Evolutionary conservation across 257 asterid species (phyloP).

Genomic region (Nicotiana undulata): DNA sequence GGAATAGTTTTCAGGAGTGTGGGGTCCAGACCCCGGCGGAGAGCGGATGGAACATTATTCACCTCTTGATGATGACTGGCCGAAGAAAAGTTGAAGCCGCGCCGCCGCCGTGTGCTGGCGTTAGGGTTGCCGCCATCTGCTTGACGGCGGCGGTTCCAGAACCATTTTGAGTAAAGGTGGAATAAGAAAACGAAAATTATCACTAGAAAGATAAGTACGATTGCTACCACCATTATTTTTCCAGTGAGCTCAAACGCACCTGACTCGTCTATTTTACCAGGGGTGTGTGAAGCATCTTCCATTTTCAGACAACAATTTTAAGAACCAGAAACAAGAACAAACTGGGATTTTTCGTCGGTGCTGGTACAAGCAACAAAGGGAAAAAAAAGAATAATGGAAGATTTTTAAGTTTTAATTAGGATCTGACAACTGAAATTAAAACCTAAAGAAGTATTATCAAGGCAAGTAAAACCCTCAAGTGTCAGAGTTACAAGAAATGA

Average conservation of each 20-base stretch:
- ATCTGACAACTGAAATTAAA: not conserved
- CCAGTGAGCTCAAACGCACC: conserved; percentile 54
- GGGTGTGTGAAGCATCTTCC: conserved; percentile 25
- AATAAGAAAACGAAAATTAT: conserved; percentile 50
- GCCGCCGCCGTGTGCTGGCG: conserved; percentile 27
- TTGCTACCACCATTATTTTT: conserved; percentile 56
- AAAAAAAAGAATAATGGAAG: not conserved
- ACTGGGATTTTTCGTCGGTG: not conserved
- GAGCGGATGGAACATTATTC: conserved; percentile 15
- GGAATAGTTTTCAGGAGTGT: conserved; percentile 57
- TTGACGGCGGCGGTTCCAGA: conserved; percentile 59
- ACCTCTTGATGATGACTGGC: conserved; percentile 38
- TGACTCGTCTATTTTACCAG: conserved; percentile 25
- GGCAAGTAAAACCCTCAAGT: not conserved
- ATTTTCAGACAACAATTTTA: conserved; percentile 14
- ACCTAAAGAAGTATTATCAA: not conserved
- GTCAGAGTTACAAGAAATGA: too few species aligned
- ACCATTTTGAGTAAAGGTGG: conserved; percentile 73
- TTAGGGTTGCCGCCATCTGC: conserved; percentile 20
- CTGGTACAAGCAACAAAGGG: not conserved
- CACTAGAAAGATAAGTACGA: conserved; percentile 48
- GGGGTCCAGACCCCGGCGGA: conserved; percentile 56
- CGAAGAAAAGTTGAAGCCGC: conserved; percentile 42
- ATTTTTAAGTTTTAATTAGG: not conserved
- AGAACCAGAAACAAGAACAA: not conserved